Evolutionary conservation across 176 grass and related monocot species (phyloP).

Genomic region (Avena insularis): DNA sequence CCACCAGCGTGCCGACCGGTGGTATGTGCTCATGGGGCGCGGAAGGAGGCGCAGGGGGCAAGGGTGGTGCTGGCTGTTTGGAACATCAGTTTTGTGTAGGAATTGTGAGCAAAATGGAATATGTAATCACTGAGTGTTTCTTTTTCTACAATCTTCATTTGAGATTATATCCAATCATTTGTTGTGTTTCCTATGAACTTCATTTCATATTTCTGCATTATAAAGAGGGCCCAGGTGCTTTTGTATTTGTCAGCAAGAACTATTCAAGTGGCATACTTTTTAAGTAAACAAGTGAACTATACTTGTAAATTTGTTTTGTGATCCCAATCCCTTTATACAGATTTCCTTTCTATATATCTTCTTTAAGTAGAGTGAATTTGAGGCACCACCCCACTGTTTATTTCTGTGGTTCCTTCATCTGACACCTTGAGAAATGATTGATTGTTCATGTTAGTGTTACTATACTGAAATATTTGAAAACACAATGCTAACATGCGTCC

Average conservation of each 20-base stretch:
- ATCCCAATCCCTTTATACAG: not conserved
- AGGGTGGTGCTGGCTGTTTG: no score
- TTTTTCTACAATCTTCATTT: not conserved
- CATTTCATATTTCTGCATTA: not conserved
- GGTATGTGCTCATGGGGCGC: no score
- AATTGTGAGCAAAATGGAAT: constrained; percentile 3
- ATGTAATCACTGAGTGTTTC: not conserved
- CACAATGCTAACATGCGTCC: not conserved
- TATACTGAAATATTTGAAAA: constrained; percentile 9
- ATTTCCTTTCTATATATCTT: not conserved
- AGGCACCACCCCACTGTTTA: not conserved
- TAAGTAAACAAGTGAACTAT: not conserved
- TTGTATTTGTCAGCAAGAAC: constrained; percentile 1
- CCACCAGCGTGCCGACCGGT: no score
- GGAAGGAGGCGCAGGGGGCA: no score
- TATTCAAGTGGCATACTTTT: not conserved
- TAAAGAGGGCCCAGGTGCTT: not conserved
- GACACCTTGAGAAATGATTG: not conserved
- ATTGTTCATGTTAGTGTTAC: not conserved
- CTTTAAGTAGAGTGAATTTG: not conserved
- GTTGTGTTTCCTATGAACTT: not conserved
- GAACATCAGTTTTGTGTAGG: constrained; percentile 10
- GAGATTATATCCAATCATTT: not conserved
- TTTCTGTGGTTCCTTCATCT: not conserved
- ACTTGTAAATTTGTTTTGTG: not conserved